Percentiles rank a stretch among this genome's conserved stretches.
Conservation (phyloP, 2,329 filamentous ascomycete species). For the Claviceps purpurea region DNA sequence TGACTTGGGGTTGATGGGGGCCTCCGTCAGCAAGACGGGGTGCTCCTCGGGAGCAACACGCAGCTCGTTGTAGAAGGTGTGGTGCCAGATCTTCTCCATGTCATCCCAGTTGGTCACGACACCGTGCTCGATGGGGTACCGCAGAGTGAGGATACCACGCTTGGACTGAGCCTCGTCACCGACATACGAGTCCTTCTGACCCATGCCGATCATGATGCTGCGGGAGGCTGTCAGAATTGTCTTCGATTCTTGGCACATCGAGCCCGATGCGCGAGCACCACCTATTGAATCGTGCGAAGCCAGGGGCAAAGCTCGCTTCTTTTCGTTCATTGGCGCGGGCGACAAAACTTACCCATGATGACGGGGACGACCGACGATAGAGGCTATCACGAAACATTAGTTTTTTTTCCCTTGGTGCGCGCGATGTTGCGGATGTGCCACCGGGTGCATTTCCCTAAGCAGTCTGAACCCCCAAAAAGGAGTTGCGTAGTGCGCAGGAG, state of each 20-base stretch:
- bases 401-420: constrained; percentile 7
- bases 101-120: constrained; percentile 99
- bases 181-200: constrained; percentile 99
- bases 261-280: background rate
- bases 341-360: constrained; percentile 83
- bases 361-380: constrained; percentile 98
- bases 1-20: constrained; percentile 99
- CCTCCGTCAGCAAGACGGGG: constrained; percentile 97
- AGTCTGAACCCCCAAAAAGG: constrained; percentile 3
- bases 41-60: constrained; percentile 99
- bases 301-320: background rate
- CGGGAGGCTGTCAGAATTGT: constrained; percentile 10
- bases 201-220: constrained; percentile 99
- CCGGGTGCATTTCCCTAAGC: background rate
- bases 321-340: background rate
- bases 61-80: constrained; percentile 99
- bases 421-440: background rate
- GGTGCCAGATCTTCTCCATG: constrained; percentile 99
- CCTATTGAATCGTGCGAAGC: background rate
- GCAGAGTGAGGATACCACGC: constrained; percentile 99
- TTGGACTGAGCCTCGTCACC: constrained; percentile 99
- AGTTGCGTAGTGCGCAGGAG: constrained; percentile 6
- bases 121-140: constrained; percentile 99
- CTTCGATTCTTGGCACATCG: background rate
- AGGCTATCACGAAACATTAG: constrained; percentile 50